Evolutionary conservation across 225 moss, liverwort and hornwort genomes (phyloP).

Genomic region (Physcomitrium patens): DNA sequence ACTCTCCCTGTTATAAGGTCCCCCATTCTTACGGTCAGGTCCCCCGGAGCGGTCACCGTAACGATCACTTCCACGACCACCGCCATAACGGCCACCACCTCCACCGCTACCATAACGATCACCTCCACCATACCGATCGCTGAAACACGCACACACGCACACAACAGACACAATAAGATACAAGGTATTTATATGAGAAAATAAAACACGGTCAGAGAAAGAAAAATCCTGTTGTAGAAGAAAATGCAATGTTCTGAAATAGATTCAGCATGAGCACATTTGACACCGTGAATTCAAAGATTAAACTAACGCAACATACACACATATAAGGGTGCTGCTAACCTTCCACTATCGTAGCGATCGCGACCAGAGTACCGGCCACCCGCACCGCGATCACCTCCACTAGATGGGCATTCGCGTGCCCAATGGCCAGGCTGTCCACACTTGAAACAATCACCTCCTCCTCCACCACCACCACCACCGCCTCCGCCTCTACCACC

Average conservation of each 20-base stretch:
- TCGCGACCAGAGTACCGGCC: constrained; percentile 68
- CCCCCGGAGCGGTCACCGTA: constrained; percentile 62
- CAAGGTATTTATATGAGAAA: not conserved
- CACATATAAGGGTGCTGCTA: constrained; percentile 1
- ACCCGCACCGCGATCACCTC: constrained; percentile 64
- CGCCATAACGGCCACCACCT: constrained; percentile 77
- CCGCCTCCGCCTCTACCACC: constrained; percentile 62
- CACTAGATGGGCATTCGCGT: constrained; percentile 90
- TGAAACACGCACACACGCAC: constrained; percentile 30
- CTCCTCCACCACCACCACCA: constrained; percentile 70
- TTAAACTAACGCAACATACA: not conserved
- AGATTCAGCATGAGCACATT: too few species aligned
- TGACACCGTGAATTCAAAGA: not conserved
- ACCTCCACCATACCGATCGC: constrained; percentile 87
- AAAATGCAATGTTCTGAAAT: too few species aligned
- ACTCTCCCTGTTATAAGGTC: constrained; percentile 61
- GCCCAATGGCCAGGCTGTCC: constrained; percentile 99
- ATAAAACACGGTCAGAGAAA: not conserved
- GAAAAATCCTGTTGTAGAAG: not conserved
- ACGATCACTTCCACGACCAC: constrained; percentile 67
- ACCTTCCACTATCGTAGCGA: constrained; percentile 67
- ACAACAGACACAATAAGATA: not conserved
- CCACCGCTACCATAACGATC: constrained; percentile 85
- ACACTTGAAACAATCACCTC: constrained; percentile 96
- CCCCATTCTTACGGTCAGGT: constrained; percentile 67